Base-by-base conservation (phyloP, 73 alveolate species). In the Durusdinium trenchii region DNA sequence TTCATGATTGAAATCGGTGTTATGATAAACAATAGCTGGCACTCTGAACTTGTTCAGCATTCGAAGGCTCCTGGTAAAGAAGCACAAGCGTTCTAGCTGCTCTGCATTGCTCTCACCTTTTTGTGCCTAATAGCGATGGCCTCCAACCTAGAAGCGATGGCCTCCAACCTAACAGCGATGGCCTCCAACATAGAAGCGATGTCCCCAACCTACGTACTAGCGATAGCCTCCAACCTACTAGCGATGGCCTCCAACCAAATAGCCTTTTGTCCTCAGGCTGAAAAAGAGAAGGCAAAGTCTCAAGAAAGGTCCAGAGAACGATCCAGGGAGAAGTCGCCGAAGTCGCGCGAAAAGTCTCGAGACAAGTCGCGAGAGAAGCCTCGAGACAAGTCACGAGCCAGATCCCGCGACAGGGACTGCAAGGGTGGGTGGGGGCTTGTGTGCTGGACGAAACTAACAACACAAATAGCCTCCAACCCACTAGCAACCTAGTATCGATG, bases 381-480 rank as follows among this genome's bases (percentile, higher is more conserved):
- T 60, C 73, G 95, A 3, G 95, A 86, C 61, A 57, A 60, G 79
- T 54, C 82, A 3, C 71, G 95, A 60, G 95, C 61, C 69, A 87
- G 85, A 62, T 87, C 95, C 16, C 95, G 95, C 5, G 95, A 87
- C 48, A 45, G 95, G 95, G 95, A 87, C 94, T 36, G 54, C 40
- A 18, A 5, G 81, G 81, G 42, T 18, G 81, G 81, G 42, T 3
- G 36, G 81, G 42, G n/a, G 81, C 43, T n/a, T 18, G 81, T 18
- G 51, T 67, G 36, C 42, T 67, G 16, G 81, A 42, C 18, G 42
- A 67, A 67, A 67, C 81, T 4, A 4, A 32, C 20, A 67, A 20
- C 81, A 67, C 7, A 45, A 32, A 32, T 5, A 4, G 7, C n/a
- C 43, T 45, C 81, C 38, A 38, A 3, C 30, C 30, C 26, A 67